Conservation (phyloP, 139 green algal species). For the Chlorella vulgaris region DNA sequence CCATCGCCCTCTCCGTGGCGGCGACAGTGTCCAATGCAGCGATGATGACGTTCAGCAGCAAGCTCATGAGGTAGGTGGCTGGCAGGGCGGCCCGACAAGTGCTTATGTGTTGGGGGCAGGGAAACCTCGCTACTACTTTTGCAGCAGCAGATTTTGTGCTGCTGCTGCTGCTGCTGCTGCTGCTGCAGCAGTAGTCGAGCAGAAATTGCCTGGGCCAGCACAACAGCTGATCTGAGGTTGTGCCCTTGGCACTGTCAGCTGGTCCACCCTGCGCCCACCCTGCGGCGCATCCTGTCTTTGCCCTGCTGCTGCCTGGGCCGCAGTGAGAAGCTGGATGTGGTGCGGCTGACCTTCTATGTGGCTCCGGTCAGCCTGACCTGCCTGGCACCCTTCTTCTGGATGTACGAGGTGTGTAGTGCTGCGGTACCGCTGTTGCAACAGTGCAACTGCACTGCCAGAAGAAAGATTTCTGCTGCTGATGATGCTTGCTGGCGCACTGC, state of each 20-base stretch:
- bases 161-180: too few species aligned
- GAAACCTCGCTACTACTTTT: too few species aligned
- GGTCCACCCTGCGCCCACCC: not conserved
- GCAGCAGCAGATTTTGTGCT: too few species aligned
- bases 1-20: slow-evolving; percentile 51
- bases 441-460: too few species aligned
- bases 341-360: slow-evolving; percentile 82
- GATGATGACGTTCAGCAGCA: slow-evolving; percentile 65
- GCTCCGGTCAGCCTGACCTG: slow-evolving; percentile 62
- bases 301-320: not conserved
- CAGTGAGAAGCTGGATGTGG: slow-evolving; percentile 69
- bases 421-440: too few species aligned
- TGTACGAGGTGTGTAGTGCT: slow-evolving; percentile 34
- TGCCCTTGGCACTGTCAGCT: not conserved
- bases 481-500: too few species aligned
- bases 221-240: too few species aligned
- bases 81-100: not conserved
- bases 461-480: too few species aligned
- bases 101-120: not conserved
- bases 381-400: slow-evolving; percentile 63
- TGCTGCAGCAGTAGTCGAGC: too few species aligned
- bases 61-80: slow-evolving; percentile 40
- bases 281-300: not conserved
- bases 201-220: too few species aligned
- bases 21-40: slow-evolving; percentile 53